Percentiles rank a stretch among this genome's conserved stretches.
phyloP scores from a whole-genome alignment of 83 land plant genomes.

The Larix sibirica region DNA sequence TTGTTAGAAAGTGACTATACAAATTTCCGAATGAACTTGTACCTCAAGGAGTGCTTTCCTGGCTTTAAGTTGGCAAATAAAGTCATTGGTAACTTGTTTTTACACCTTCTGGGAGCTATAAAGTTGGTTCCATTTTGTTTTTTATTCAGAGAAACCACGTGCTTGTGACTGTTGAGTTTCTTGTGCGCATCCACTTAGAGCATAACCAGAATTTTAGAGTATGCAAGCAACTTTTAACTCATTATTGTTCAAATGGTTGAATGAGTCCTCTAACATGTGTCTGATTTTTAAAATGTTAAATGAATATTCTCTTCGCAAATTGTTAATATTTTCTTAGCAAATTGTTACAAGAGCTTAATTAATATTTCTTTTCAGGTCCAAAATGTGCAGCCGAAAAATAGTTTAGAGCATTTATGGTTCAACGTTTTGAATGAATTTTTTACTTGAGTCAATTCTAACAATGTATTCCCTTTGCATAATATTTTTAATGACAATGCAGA shows the following conservation, averaged over 20 bases:
- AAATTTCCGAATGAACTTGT: neutral
- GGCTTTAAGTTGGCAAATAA: neutral
- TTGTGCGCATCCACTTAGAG: neutral
- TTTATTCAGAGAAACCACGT: neutral
- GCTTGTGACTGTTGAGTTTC: neutral
- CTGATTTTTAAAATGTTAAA: neutral
- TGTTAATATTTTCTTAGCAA: no score
- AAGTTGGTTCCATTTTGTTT: neutral
- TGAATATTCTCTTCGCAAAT: neutral
- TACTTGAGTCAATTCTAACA: neutral
- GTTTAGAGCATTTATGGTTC: neutral
- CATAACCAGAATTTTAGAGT: neutral
- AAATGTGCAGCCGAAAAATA: neutral
- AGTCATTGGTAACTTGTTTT: neutral
- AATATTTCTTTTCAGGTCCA: no score
- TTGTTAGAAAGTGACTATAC: neutral
- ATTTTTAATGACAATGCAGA: neutral
- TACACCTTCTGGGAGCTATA: neutral
- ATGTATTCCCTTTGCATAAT: neutral
- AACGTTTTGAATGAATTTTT: neutral
- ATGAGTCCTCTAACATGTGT: neutral
- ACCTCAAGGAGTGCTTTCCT: neutral
- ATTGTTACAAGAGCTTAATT: no score
- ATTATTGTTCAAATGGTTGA: neutral
- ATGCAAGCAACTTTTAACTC: neutral